Evolutionary conservation across 2,329 filamentous ascomycete species (phyloP).

Genomic region (Nothophaeocryptopus gaeumannii): DNA sequence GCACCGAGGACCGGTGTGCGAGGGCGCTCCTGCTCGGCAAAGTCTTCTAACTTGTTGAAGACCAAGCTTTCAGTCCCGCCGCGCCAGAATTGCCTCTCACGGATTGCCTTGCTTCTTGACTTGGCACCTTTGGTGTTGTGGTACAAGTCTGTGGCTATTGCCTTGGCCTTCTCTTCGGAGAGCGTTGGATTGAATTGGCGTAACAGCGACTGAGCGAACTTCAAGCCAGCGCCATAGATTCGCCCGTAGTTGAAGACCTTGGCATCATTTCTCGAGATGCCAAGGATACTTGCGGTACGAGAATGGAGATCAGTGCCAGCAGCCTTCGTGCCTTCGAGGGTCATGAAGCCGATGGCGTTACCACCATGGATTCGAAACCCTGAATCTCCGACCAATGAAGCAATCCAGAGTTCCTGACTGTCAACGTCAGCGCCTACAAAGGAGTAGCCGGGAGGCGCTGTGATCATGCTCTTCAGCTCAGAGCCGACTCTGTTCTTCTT

Average conservation of each 20-base stretch:
- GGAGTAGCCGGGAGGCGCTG: slow-evolving; percentile 81
- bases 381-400: slow-evolving; percentile 88
- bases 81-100: slow-evolving; percentile 81
- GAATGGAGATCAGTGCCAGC: slow-evolving; percentile 93
- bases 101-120: slow-evolving; percentile 69
- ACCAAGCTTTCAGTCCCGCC: slow-evolving; percentile 96
- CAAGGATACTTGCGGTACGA: slow-evolving; percentile 84
- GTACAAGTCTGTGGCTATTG: slow-evolving; percentile 78
- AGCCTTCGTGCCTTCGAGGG: slow-evolving; percentile 89
- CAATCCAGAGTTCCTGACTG: slow-evolving; percentile 97
- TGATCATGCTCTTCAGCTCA: slow-evolving; percentile 95
- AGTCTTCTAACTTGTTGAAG: slow-evolving; percentile 97
- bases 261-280: slow-evolving; percentile 90
- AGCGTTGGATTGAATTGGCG: slow-evolving; percentile 89
- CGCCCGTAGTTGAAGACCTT: slow-evolving; percentile 99
- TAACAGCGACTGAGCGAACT: slow-evolving; percentile 84
- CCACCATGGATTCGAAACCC: slow-evolving; percentile 94
- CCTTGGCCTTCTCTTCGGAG: slow-evolving; percentile 72
- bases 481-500: slow-evolving; percentile 95
- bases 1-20: slow-evolving; percentile 89
- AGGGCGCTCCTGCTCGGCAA: slow-evolving; percentile 89
- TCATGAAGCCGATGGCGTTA: slow-evolving; percentile 99
- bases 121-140: slow-evolving; percentile 86
- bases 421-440: slow-evolving; percentile 98
- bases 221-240: slow-evolving; percentile 95